Conservation (phyloP, 164 flowering plant genomes). For the Paratinospora sagittata region DNA sequence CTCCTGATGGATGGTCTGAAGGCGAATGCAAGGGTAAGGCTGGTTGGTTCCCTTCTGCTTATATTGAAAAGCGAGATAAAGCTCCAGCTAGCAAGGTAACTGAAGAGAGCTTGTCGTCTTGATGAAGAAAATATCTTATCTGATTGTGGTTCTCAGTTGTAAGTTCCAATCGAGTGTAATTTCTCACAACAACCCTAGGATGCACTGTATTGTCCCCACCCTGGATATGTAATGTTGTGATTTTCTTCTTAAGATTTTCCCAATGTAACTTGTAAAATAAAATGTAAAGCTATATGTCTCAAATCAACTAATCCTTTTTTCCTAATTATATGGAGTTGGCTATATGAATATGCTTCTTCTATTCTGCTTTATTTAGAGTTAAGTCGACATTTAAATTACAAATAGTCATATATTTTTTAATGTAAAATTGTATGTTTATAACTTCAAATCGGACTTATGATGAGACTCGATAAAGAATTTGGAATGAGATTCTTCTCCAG, state of each 20-base stretch:
- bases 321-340: no score
- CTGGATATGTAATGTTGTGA: constrained; percentile 1
- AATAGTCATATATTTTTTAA: no score
- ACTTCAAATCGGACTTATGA: no score
- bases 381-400: no score
- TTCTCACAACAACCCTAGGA: neutral
- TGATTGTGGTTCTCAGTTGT: neutral
- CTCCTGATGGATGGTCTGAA: constrained; percentile 79
- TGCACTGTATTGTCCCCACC: neutral
- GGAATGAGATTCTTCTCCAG: no score
- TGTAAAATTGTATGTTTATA: no score
- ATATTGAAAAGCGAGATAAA: constrained; percentile 48
- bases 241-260: neutral
- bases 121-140: neutral
- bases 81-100: constrained; percentile 32
- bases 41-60: constrained; percentile 96
- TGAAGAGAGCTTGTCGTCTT: constrained; percentile 8
- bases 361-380: no score
- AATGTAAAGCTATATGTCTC: no score
- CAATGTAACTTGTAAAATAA: neutral
- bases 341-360: no score
- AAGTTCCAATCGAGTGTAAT: neutral
- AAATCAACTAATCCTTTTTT: no score
- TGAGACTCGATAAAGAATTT: no score
- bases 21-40: constrained; percentile 70